These are phyloP conservation scores for Thielaviopsis cerberus DNA, from an alignment of 2,329 filamentous ascomycete species.

Conservation along the genomic window DNA sequence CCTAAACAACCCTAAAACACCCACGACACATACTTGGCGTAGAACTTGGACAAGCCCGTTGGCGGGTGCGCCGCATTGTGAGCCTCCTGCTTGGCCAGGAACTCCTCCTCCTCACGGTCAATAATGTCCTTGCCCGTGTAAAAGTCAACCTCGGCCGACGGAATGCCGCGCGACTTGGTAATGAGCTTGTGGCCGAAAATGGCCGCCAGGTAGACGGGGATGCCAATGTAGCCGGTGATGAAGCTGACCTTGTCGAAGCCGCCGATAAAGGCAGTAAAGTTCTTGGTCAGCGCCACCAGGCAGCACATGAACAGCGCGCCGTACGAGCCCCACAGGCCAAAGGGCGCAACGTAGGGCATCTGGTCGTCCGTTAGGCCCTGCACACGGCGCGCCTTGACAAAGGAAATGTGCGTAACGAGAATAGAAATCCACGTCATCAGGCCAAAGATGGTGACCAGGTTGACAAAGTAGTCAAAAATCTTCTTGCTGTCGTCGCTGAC, in stretches of 20 bases:
- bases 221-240: constrained; percentile 59
- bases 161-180: constrained; percentile 34
- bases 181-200: constrained; percentile 49
- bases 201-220: constrained; percentile 52
- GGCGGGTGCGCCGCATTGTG: constrained; percentile 14
- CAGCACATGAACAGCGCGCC: constrained; percentile 50
- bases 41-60: constrained; percentile 10
- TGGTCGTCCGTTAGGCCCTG: constrained; percentile 36
- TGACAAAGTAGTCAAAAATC: constrained; percentile 48
- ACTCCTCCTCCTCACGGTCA: constrained; percentile 54
- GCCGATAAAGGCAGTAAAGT: constrained; percentile 52
- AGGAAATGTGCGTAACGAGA: constrained; percentile 48
- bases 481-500: constrained; percentile 35
- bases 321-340: constrained; percentile 53
- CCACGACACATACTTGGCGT: constrained; percentile 12
- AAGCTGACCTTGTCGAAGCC: constrained; percentile 41
- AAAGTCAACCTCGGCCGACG: constrained; percentile 44
- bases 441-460: constrained; percentile 48
- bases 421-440: constrained; percentile 50
- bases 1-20: constrained; percentile 11
- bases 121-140: constrained; percentile 56
- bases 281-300: constrained; percentile 65
- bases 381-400: constrained; percentile 41
- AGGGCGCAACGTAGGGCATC: constrained; percentile 48
- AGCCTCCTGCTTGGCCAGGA: constrained; percentile 28